Percentiles rank a stretch among this genome's conserved stretches.
These are phyloP conservation scores for Lathyrus oleraceus DNA, from an alignment of 306 rosid genomes.

Conservation along the genomic window DNA sequence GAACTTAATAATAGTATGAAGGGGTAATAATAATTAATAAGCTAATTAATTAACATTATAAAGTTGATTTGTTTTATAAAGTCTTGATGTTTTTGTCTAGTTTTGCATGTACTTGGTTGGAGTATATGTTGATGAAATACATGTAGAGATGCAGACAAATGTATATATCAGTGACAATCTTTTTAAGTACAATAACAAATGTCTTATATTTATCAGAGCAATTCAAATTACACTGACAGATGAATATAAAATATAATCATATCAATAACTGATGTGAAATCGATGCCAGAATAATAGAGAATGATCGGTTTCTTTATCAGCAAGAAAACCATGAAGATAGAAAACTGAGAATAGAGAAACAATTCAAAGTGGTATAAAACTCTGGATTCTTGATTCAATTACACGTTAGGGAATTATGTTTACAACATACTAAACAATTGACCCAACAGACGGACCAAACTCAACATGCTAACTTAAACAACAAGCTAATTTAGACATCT, in stretches of 20 bases:
- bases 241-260: background rate
- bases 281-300: too few relatives aligned
- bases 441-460: too few relatives aligned
- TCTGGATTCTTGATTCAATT: too few relatives aligned
- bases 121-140: constrained; percentile 33
- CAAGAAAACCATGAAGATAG: too few relatives aligned
- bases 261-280: background rate
- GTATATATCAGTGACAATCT: constrained; percentile 37
- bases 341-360: too few relatives aligned
- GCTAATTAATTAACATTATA: constrained; percentile 30
- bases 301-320: too few relatives aligned
- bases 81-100: constrained; percentile 16
- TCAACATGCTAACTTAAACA: too few relatives aligned
- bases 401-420: too few relatives aligned
- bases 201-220: background rate
- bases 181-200: constrained; percentile 5
- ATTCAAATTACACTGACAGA: too few relatives aligned
- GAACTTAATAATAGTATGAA: constrained; percentile 34
- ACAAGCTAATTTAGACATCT: too few relatives aligned
- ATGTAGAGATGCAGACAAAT: constrained; percentile 33
- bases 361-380: too few relatives aligned
- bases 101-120: constrained; percentile 35
- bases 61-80: constrained; percentile 29
- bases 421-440: too few relatives aligned
- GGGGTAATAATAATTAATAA: constrained; percentile 32